phyloP scores from a whole-genome alignment of 345 rosid genomes.

The Sonneratia alba region DNA sequence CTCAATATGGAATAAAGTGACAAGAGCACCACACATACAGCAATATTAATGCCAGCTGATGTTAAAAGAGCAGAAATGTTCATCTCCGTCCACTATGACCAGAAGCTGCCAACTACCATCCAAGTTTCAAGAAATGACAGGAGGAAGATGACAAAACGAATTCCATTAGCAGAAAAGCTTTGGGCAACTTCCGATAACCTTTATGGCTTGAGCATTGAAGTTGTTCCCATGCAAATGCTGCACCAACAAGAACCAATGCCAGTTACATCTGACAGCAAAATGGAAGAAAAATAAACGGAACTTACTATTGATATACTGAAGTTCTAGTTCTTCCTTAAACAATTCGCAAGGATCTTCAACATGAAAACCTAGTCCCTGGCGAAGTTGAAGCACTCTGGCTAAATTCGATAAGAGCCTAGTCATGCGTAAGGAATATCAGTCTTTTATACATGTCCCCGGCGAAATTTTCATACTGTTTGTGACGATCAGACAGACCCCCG shows the following conservation, averaged over 20 bases:
- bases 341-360: too few relatives aligned
- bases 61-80: conserved; percentile 62
- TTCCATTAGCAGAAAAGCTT: neutral
- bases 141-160: neutral
- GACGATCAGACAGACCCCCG: neutral
- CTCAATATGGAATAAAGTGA: conserved; percentile 67
- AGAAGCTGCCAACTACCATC: conserved; percentile 1
- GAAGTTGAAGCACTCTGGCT: neutral
- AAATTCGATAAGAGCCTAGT: neutral
- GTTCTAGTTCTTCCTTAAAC: neutral
- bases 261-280: neutral
- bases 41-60: conserved; percentile 77
- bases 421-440: neutral
- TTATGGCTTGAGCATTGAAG: neutral
- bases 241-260: neutral
- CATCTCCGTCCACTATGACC: conserved; percentile 35
- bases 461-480: neutral
- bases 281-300: neutral
- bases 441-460: neutral
- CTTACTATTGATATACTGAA: neutral
- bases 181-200: neutral
- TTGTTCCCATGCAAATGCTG: neutral
- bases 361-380: neutral
- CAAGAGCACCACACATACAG: conserved; percentile 47
- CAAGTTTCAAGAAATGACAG: neutral